Evolutionary conservation across 2,329 filamentous ascomycete species (phyloP).

Genomic region (Samsoniella hepiali): DNA sequence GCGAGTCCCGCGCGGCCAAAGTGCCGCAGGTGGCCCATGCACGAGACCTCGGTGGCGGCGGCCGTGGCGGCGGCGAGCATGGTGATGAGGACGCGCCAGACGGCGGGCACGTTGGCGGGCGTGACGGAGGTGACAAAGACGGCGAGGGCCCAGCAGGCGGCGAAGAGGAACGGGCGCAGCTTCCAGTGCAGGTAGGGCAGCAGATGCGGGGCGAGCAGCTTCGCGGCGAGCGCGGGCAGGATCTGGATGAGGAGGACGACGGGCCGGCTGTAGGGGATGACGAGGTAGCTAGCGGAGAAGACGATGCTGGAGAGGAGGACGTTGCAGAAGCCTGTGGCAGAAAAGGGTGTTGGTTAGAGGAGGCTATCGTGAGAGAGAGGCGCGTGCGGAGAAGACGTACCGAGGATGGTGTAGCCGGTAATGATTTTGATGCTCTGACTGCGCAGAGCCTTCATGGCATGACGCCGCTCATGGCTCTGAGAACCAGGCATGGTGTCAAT

Average conservation of each 20-base stretch:
- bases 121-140: conserved; percentile 28
- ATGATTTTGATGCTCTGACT: conserved; percentile 17
- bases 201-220: conserved; percentile 29
- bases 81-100: conserved; percentile 29
- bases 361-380: not conserved
- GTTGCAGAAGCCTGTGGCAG: conserved; percentile 30
- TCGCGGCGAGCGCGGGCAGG: conserved; percentile 30
- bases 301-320: conserved; percentile 30
- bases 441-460: conserved; percentile 10
- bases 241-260: conserved; percentile 32
- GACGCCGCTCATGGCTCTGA: conserved; percentile 7
- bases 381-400: not conserved
- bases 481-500: not conserved
- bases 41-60: conserved; percentile 32
- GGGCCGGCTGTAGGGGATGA: conserved; percentile 33
- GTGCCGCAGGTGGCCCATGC: conserved; percentile 30
- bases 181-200: conserved; percentile 30
- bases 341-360: not conserved
- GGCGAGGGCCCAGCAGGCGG: conserved; percentile 29
- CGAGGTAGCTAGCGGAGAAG: conserved; percentile 34
- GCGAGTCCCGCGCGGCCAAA: conserved; percentile 31
- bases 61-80: conserved; percentile 29
- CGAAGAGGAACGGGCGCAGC: conserved; percentile 28
- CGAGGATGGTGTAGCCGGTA: conserved; percentile 16
- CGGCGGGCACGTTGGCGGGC: conserved; percentile 34